Percentiles rank a stretch among this genome's conserved stretches.
These are phyloP conservation scores for Tulasnella sp. DNA, from an alignment of 768 basidiomycete genomes.

Conservation along the genomic window DNA sequence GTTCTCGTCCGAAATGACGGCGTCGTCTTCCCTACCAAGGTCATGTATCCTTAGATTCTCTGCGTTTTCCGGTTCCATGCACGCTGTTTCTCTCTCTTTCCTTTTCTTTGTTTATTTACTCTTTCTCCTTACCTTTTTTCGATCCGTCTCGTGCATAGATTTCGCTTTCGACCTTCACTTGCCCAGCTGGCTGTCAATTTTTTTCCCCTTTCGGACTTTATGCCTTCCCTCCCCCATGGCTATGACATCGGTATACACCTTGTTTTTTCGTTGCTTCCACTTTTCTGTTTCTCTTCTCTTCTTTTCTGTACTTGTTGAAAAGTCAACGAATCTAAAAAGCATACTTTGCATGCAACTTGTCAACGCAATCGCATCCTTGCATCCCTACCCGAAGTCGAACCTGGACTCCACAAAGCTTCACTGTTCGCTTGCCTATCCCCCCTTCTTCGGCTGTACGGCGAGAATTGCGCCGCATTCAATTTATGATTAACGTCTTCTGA, in stretches of 20 bases:
- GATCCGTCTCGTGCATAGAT: background rate
- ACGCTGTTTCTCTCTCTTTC: background rate
- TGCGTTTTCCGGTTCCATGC: constrained; percentile 2
- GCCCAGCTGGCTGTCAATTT: constrained; percentile 3
- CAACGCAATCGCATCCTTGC: constrained; percentile 11
- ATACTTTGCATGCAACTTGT: constrained; percentile 18
- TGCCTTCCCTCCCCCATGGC: background rate
- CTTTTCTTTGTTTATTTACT: constrained; percentile 2
- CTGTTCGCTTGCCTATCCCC: background rate
- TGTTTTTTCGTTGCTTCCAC: background rate
- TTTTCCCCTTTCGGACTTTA: background rate
- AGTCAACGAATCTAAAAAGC: constrained; percentile 15
- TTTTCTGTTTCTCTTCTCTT: background rate
- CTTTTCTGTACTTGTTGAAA: constrained; percentile 6
- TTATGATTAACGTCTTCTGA: constrained; percentile 16
- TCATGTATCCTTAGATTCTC: constrained; percentile 47
- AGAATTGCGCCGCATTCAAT: constrained; percentile 13
- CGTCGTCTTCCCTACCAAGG: constrained; percentile 81
- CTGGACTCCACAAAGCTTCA: constrained; percentile 12
- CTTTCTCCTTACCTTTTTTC: background rate
- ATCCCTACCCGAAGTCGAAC: constrained; percentile 5
- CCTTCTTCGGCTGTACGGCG: constrained; percentile 14
- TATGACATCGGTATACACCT: background rate
- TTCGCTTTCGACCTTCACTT: background rate
- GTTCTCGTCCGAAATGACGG: constrained; percentile 83